A percentile compares a stretch with the other conserved stretches of the same genome.
Evolutionary conservation across 1,284 basidiomycete genomes (phyloP).

Genomic region (Pseudozyma tsukubaensis): DNA sequence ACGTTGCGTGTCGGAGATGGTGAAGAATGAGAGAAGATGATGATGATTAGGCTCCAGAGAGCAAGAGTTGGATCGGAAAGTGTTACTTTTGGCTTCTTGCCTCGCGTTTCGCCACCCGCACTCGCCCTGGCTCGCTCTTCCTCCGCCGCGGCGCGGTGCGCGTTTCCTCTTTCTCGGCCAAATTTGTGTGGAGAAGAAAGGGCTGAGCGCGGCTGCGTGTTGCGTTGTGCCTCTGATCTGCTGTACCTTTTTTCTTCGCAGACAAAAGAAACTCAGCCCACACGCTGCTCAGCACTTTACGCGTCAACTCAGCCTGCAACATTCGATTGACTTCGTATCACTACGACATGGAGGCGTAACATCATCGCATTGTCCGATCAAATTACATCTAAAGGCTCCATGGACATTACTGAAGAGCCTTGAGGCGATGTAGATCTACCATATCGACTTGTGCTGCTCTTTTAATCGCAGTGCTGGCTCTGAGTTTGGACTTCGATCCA

Average conservation of each 20-base stretch:
- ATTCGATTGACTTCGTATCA: not conserved
- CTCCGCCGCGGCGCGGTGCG: slow-evolving; percentile 14
- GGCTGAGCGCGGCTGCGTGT: not conserved
- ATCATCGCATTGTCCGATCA: not conserved
- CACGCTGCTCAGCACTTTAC: slow-evolving; percentile 3
- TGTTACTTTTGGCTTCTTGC: slow-evolving; percentile 29
- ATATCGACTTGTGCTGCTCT: no score
- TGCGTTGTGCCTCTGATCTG: not conserved
- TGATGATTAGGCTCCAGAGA: slow-evolving; percentile 9
- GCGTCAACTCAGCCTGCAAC: slow-evolving; percentile 6
- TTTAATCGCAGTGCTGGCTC: slow-evolving; percentile 35
- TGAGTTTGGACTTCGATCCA: slow-evolving; percentile 44
- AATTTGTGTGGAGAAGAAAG: slow-evolving; percentile 16
- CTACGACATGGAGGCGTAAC: not conserved
- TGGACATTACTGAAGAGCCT: no score
- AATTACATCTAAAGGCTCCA: not conserved
- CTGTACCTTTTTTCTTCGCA: not conserved
- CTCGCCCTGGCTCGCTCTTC: not conserved
- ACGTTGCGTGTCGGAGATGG: not conserved
- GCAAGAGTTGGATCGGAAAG: slow-evolving; percentile 17
- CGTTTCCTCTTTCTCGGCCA: not conserved
- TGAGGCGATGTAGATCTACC: no score
- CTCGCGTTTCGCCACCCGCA: slow-evolving; percentile 33
- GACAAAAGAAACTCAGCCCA: not conserved
- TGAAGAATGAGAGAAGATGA: not conserved